Percentiles rank a stretch among this genome's conserved stretches.
These are phyloP conservation scores for Erythrophleum ivorense DNA, from an alignment of 331 rosid genomes.

Conservation along the genomic window DNA sequence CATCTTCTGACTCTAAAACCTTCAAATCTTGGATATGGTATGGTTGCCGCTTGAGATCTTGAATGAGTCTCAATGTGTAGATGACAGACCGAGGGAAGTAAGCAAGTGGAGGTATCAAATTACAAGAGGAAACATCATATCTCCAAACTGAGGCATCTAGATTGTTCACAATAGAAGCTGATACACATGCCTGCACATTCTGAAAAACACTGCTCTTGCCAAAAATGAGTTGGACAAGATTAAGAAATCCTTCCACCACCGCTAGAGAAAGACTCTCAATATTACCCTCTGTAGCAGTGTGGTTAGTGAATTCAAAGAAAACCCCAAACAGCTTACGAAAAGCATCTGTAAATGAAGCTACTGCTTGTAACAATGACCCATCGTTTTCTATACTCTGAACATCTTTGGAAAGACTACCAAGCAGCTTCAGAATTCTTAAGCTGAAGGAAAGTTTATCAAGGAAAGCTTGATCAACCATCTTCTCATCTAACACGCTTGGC, in stretches of 20 bases:
- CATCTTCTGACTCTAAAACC: constrained; percentile 50
- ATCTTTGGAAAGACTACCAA: constrained; percentile 67
- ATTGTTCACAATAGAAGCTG: no score
- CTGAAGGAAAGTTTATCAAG: constrained; percentile 64
- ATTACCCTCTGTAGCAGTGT: constrained; percentile 67
- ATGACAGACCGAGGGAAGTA: constrained; percentile 73
- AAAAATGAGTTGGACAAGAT: constrained; percentile 62
- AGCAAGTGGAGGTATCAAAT: constrained; percentile 71
- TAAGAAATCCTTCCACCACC: constrained; percentile 81
- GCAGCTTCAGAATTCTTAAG: constrained; percentile 73
- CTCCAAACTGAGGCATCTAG: constrained; percentile 84
- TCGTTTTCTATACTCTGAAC: constrained; percentile 79
- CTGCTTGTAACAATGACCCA: constrained; percentile 60
- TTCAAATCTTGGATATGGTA: constrained; percentile 59
- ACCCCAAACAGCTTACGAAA: constrained; percentile 69
- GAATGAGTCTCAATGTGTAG: constrained; percentile 60
- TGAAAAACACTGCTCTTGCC: constrained; percentile 66
- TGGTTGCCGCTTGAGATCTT: constrained; percentile 65
- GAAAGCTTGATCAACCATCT: constrained; percentile 54
- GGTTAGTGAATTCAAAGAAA: constrained; percentile 69
- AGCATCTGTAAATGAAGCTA: constrained; percentile 70
- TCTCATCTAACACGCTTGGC: constrained; percentile 69
- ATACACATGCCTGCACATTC: constrained; percentile 78
- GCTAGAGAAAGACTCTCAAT: constrained; percentile 64
- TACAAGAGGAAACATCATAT: constrained; percentile 59